Conservation (phyloP, 768 basidiomycete species). For the Strobilomyces confusus region DNA sequence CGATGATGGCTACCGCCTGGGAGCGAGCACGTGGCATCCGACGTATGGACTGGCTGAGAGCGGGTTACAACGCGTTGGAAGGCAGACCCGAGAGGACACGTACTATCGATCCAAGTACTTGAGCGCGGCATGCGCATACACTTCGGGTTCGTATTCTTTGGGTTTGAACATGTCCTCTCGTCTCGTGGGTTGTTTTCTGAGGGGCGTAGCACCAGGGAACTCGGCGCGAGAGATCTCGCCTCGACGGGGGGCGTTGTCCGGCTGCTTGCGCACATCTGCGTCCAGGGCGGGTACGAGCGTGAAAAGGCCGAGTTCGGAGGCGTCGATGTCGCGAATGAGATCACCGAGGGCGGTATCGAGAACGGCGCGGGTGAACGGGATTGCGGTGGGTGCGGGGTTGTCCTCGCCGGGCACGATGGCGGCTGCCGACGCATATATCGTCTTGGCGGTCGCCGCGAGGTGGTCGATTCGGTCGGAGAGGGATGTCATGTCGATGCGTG, state of each 20-base stretch:
- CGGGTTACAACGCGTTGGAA: constrained; percentile 28
- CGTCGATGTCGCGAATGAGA: constrained; percentile 75
- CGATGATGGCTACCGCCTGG: constrained; percentile 35
- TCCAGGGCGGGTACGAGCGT: constrained; percentile 44
- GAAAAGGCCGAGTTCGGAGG: constrained; percentile 77
- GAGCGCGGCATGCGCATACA: constrained; percentile 70
- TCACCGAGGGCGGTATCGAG: constrained; percentile 62
- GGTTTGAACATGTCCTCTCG: constrained; percentile 34
- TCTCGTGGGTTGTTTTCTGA: constrained; percentile 43
- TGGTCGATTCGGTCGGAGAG: constrained; percentile 69
- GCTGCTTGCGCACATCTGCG: constrained; percentile 26
- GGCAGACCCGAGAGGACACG: constrained; percentile 26
- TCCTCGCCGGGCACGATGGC: constrained; percentile 27
- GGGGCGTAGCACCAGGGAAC: constrained; percentile 69
- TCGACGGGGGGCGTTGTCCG: constrained; percentile 26
- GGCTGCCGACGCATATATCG: constrained; percentile 46
- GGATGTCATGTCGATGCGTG: constrained; percentile 40
- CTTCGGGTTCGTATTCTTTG: constrained; percentile 61
- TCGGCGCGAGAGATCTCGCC: constrained; percentile 57
- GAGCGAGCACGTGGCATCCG: constrained; percentile 49
- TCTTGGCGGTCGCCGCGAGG: constrained; percentile 47
- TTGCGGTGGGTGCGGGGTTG: constrained; percentile 5
- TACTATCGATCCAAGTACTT: constrained; percentile 79
- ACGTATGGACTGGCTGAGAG: constrained; percentile 41
- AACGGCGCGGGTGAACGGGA: constrained; percentile 60